Evolutionary conservation across 2,329 filamentous ascomycete species (phyloP), one percentile per base, ranked within the genome.

Genomic region (Neopestalotiopsis sp.): DNA sequence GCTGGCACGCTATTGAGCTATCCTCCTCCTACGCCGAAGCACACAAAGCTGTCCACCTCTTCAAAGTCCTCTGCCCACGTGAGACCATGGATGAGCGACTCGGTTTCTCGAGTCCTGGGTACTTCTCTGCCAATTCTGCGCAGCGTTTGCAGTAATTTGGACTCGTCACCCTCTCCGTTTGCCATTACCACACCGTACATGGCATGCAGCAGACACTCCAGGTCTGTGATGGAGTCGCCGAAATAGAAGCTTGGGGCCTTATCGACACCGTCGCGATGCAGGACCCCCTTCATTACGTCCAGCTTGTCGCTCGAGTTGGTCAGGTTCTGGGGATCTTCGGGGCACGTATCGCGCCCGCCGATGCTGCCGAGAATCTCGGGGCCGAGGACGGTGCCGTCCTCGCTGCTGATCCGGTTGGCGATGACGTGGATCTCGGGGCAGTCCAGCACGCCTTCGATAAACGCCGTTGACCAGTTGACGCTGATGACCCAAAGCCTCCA

Each of bases 201-300:
- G 1, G 75, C 77, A 28, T 76, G 74, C 4, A 88, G 71, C 49
- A 90, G 76, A 69, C 87, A 89, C 73, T 85, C 83, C 68, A 89
- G 76, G 74, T 90, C 88, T 1, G 87, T 89, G 1, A 82, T 82
- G 34, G 87, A 88, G 74, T 90, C 88, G 7, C 88, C 88, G 74
- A 89, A 84, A 77, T 89, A 90, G n/a, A 87, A 75, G n/a, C 80
- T 74, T 5, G 69, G 74, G 73, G 67, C 71, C 67, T 61, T 65
- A 24, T 59, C 59, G 34, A 69, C 10, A 1, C 68, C 71, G 4
- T 74, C 71, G n/a, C 73, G 73, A 6, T 67, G 67, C 40, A 73
- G 69, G 58, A 82, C 71, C 6, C 76, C 72, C n/a, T 75, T 67
- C 69, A 87, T 73, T 2, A 80, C 83, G 12, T 78, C 75, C 20